Evolutionary conservation across 768 basidiomycete genomes (phyloP), one percentile per base, ranked within the genome.

Genomic region (Phaeotremella fagi): DNA sequence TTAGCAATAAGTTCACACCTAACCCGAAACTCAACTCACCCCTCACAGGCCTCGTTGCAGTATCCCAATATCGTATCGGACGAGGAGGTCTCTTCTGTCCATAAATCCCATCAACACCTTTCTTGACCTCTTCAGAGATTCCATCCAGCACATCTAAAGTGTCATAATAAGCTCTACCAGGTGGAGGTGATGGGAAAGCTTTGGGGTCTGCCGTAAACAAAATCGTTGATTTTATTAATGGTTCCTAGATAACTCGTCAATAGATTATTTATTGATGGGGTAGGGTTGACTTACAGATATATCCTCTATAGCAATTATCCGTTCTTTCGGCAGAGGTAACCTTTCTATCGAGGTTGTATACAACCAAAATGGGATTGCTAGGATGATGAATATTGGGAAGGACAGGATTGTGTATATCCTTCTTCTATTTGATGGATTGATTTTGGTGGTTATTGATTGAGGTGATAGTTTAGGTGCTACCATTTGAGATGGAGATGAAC

Each of bases 291-390:
- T 41, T 50, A 69, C 72, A 52, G 67, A 38, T 54, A 76, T 78
- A 43, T 75, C 71, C 37, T 80, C 77, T 61, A 84, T 79, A 4
- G 79, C 77, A 35, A 72, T 71, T 28, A 91, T 83, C 20, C 82
- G 80, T 37, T 75, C 73, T 6, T 79, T 76, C 1, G 92, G 89
- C 12, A 95, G 77, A 0, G 85, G 77, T 15, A 87, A 78, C 24
- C 92, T 82, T 66, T 91, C 81, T 25, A 98, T 94, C 59, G 87
- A 87, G 3, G 95, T 98, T 24, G 87, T 85, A 46, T 79, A 80
- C 90, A 90, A 97, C 95, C 95, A 99, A 45, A 89, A 79, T 2
- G 95, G 95, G 18, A 92, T 54, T 1, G 85, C 85, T 5, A 89
- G 75, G 28, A 94, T 59, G 29, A 95, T 80, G 24, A 90, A 75